Percentiles rank a stretch among this genome's conserved stretches.
Conservation (phyloP, 169 alveolate species). For the Plasmodium vinckei region DNA sequence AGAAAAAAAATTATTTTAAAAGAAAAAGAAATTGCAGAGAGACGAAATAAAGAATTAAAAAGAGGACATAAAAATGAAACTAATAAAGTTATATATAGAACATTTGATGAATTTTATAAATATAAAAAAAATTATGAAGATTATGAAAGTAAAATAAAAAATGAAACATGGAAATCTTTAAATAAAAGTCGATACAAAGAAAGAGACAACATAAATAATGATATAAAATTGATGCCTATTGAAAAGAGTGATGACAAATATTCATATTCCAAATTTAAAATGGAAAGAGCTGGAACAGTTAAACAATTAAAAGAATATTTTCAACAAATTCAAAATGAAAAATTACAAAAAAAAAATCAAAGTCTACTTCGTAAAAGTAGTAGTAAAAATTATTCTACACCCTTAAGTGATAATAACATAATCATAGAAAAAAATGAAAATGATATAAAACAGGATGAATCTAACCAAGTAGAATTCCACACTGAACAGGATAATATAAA, state of each 20-base stretch:
- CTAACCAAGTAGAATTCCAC: not conserved
- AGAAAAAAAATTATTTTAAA: conserved; percentile 29
- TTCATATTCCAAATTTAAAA: conserved; percentile 56
- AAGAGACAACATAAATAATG: not conserved
- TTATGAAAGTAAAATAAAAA: conserved; percentile 29
- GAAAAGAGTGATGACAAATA: conserved; percentile 20
- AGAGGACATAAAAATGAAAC: not conserved
- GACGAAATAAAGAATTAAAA: conserved; percentile 8
- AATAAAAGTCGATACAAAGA: not conserved
- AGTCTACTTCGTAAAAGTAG: conserved; percentile 8
- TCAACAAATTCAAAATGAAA: conserved; percentile 46
- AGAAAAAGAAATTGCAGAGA: conserved; percentile 52
- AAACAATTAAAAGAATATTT: conserved; percentile 69
- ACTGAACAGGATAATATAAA: not conserved
- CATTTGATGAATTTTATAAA: conserved; percentile 72
- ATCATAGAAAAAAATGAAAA: not conserved
- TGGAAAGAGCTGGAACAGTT: conserved; percentile 70
- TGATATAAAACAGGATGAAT: not conserved
- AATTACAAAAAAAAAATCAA: conserved; percentile 40
- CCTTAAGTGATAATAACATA: not conserved
- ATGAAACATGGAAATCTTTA: conserved; percentile 28
- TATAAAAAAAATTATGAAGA: conserved; percentile 65
- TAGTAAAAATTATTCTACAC: not conserved
- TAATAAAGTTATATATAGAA: conserved; percentile 35
- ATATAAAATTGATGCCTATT: not conserved